These are phyloP conservation scores for Pseudocercospora vitis DNA, from an alignment of 2,329 filamentous ascomycete species.

Conservation along the genomic window DNA sequence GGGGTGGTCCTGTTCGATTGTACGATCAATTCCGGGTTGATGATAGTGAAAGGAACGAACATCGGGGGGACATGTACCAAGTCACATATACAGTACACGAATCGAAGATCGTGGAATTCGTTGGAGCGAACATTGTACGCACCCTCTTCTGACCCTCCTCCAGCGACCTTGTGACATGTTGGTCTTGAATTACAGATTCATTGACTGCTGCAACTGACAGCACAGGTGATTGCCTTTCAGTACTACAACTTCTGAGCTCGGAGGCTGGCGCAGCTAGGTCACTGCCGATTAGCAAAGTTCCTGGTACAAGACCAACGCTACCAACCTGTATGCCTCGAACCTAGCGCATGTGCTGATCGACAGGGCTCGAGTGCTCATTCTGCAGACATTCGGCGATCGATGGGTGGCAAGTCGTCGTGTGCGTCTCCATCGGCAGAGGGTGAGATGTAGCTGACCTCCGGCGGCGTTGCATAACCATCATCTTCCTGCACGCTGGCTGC, in stretches of 20 bases:
- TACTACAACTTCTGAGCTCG: no score
- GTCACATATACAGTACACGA: constrained; percentile 5
- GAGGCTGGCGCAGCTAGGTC: no score
- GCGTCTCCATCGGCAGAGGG: neutral
- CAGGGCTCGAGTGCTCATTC: neutral
- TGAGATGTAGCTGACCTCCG: neutral
- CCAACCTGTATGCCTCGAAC: no score
- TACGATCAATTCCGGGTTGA: neutral
- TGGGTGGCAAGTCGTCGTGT: neutral
- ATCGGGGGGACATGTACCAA: neutral
- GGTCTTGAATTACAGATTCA: no score
- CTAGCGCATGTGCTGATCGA: neutral
- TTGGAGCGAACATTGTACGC: no score
- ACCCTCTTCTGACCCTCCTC: no score
- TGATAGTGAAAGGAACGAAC: neutral
- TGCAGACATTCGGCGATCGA: neutral
- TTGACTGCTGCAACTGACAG: no score
- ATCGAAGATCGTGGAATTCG: neutral
- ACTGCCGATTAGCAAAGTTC: no score
- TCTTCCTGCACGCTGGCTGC: neutral
- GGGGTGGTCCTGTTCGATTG: neutral
- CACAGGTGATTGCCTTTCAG: no score
- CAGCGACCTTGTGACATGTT: neutral
- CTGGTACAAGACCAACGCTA: no score
- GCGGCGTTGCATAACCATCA: neutral